phyloP scores from a whole-genome alignment of 768 basidiomycete species.

The Lentinula sp. region DNA sequence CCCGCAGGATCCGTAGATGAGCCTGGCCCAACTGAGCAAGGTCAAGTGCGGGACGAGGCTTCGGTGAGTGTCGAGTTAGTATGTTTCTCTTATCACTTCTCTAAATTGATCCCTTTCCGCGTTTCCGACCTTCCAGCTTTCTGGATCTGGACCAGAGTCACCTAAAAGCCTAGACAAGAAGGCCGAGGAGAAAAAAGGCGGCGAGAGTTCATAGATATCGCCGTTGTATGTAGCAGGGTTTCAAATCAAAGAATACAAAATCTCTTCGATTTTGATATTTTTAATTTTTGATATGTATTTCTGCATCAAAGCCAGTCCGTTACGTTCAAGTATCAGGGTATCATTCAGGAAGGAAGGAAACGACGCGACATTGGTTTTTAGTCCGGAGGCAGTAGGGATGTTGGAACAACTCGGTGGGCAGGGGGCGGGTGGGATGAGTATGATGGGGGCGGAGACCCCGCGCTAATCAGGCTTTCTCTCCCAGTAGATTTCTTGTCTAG shows the following conservation, averaged over 20 bases:
- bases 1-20: slow-evolving; percentile 1
- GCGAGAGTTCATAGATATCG: not conserved
- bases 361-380: no score
- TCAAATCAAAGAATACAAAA: not conserved
- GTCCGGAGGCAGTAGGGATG: no score
- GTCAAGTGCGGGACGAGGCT: not conserved
- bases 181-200: not conserved
- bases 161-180: not conserved
- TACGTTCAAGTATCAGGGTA: no score
- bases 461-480: no score
- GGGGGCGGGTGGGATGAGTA: no score
- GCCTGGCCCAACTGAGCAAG: slow-evolving; percentile 2
- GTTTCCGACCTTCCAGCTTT: not conserved
- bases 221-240: not conserved
- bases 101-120: not conserved
- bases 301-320: no score
- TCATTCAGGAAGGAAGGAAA: no score
- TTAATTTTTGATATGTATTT: no score
- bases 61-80: not conserved
- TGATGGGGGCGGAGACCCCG: no score
- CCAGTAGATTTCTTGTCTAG: no score
- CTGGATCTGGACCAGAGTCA: not conserved
- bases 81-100: not conserved
- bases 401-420: no score
- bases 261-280: not conserved